Percentiles rank a stretch among this genome's conserved stretches.
These are phyloP conservation scores for Conidiobolus coronatus DNA, from an alignment of 371 early-diverging fungal genomes.

Conservation along the genomic window DNA sequence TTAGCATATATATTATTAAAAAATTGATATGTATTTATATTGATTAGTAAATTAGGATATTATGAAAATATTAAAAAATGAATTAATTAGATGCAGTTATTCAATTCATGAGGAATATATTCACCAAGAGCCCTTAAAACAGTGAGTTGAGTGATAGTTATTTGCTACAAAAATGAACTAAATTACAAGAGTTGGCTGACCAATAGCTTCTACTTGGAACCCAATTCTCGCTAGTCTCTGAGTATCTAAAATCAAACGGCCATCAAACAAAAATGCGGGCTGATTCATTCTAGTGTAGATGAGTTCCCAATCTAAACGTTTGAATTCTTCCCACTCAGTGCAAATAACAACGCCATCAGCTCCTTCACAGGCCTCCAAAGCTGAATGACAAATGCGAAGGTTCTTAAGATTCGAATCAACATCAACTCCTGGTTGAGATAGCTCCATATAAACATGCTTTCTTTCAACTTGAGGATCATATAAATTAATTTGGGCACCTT, in stretches of 20 bases:
- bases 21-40: too few relatives aligned
- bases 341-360: constrained; percentile 69
- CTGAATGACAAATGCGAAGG: constrained; percentile 27
- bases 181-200: constrained; percentile 8
- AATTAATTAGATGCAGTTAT: too few relatives aligned
- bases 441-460: constrained; percentile 58
- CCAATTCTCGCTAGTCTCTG: constrained; percentile 51
- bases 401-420: constrained; percentile 18
- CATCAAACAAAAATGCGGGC: constrained; percentile 87
- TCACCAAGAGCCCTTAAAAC: too few relatives aligned
- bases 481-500: constrained; percentile 52
- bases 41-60: too few relatives aligned
- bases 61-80: too few relatives aligned
- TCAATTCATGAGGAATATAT: too few relatives aligned
- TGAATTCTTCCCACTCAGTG: constrained; percentile 92
- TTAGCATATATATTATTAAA: too few relatives aligned
- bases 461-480: constrained; percentile 81
- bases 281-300: constrained; percentile 56
- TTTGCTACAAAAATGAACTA: too few relatives aligned
- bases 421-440: constrained; percentile 45
- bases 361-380: constrained; percentile 41
- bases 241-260: constrained; percentile 62
- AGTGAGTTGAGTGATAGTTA: too few relatives aligned
- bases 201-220: constrained; percentile 63
- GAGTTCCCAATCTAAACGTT: constrained; percentile 40